Conservation (phyloP, 495 filamentous ascomycete species). For the Aspergillus bridgeri region DNA sequence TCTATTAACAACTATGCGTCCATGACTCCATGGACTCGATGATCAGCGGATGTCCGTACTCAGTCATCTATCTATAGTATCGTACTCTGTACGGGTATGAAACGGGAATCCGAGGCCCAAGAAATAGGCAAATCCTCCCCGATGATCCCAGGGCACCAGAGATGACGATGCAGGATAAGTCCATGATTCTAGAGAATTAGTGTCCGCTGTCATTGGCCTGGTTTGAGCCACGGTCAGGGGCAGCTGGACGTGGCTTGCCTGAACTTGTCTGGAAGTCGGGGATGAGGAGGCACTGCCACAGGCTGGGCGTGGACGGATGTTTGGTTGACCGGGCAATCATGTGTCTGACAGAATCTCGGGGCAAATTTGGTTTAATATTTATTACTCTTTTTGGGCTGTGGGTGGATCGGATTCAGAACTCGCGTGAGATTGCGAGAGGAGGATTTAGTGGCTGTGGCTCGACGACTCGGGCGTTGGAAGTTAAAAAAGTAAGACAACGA, state of each 20-base stretch:
- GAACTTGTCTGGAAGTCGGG: too few species aligned
- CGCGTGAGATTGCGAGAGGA: neutral
- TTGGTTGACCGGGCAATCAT: conserved; percentile 5
- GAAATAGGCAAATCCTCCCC: neutral
- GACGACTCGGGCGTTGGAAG: neutral
- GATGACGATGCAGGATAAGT: neutral
- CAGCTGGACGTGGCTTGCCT: conserved; percentile 4
- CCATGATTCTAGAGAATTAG: neutral
- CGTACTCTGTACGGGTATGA: neutral
- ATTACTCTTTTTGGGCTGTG: too few species aligned
- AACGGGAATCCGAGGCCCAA: neutral
- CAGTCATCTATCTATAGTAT: neutral
- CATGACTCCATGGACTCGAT: too few species aligned
- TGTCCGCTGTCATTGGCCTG: conserved; percentile 3
- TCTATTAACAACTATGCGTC: too few species aligned
- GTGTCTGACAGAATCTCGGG: neutral
- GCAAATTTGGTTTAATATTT: neutral
- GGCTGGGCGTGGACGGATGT: neutral
- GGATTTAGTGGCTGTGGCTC: neutral
- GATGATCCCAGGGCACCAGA: neutral
- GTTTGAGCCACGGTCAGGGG: neutral
- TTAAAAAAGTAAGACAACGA: too few species aligned
- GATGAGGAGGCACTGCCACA: conserved; percentile 2
- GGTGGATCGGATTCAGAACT: neutral
- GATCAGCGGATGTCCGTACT: too few species aligned